Evolutionary conservation across 2,329 filamentous ascomycete species (phyloP).

Genomic region (Beauveria bassiana): DNA sequence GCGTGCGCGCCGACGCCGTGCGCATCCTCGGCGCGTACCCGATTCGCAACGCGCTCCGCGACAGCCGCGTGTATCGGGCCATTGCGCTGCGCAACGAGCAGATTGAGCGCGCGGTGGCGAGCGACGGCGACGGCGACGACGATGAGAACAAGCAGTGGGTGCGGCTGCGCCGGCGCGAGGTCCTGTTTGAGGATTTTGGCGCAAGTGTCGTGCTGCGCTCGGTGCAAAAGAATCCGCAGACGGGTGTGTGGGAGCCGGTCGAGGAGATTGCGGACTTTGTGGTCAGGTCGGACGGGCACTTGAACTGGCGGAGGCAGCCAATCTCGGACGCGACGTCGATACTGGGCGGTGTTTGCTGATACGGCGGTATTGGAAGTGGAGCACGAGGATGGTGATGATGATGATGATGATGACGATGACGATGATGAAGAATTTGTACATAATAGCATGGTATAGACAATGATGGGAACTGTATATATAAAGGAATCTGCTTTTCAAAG

Average conservation of each 20-base stretch:
- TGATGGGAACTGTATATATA: neutral
- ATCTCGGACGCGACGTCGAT: conserved; percentile 27
- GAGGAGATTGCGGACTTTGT: conserved; percentile 29
- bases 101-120: conserved; percentile 25
- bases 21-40: conserved; percentile 33
- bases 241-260: conserved; percentile 28
- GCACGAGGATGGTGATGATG: neutral
- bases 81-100: conserved; percentile 31
- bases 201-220: conserved; percentile 30
- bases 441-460: neutral
- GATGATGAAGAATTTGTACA: neutral
- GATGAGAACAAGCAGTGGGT: conserved; percentile 30
- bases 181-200: conserved; percentile 31
- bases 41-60: conserved; percentile 35
- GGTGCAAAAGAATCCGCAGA: conserved; percentile 22
- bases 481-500: no score
- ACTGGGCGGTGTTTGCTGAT: conserved; percentile 21
- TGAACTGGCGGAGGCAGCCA: conserved; percentile 29
- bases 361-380: neutral
- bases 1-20: conserved; percentile 32
- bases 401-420: neutral
- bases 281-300: conserved; percentile 22
- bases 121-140: conserved; percentile 21
- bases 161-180: conserved; percentile 28
- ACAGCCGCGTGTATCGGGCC: conserved; percentile 32